A percentile compares a stretch with the other conserved stretches of the same genome.
Evolutionary conservation across 352 stramenopile genomes (phyloP).

Genomic region (Phytophthora agathidicida): DNA sequence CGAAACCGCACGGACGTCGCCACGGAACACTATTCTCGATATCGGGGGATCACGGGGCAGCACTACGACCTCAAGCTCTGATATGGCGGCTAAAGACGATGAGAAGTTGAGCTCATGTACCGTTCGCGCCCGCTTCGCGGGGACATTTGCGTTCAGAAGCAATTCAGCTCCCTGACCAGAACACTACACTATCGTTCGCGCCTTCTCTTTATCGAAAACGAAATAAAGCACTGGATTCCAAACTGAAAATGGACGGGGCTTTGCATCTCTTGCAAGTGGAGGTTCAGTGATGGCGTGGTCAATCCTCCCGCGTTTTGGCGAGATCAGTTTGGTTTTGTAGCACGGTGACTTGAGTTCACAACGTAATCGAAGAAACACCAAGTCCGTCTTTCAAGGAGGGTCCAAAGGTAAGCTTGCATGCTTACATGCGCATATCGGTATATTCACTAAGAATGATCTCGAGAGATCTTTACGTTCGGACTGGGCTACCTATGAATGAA

Average conservation of each 20-base stretch:
- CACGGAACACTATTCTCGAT: slow-evolving; percentile 49
- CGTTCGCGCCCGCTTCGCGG: slow-evolving; percentile 2
- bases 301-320: neutral
- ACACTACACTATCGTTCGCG: slow-evolving; percentile 25
- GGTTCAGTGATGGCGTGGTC: neutral
- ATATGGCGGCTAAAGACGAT: slow-evolving; percentile 21
- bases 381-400: no score
- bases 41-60: slow-evolving; percentile 47
- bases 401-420: no score
- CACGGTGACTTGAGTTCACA: no score
- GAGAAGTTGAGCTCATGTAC: slow-evolving; percentile 10
- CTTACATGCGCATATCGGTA: no score
- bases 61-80: slow-evolving; percentile 73
- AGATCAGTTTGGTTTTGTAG: slow-evolving; percentile 1
- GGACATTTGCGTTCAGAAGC: slow-evolving; percentile 26
- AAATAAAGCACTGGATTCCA: slow-evolving; percentile 22
- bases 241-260: slow-evolving; percentile 1
- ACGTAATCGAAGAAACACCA: no score
- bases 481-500: no score
- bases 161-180: slow-evolving; percentile 25
- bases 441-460: no score
- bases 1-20: slow-evolving; percentile 30
- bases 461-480: no score
- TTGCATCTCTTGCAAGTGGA: neutral
- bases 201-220: no score